A percentile compares a stretch with the other conserved stretches of the same genome.
phyloP scores from a whole-genome alignment of 768 basidiomycete species.

The Tulasnella sp. region DNA sequence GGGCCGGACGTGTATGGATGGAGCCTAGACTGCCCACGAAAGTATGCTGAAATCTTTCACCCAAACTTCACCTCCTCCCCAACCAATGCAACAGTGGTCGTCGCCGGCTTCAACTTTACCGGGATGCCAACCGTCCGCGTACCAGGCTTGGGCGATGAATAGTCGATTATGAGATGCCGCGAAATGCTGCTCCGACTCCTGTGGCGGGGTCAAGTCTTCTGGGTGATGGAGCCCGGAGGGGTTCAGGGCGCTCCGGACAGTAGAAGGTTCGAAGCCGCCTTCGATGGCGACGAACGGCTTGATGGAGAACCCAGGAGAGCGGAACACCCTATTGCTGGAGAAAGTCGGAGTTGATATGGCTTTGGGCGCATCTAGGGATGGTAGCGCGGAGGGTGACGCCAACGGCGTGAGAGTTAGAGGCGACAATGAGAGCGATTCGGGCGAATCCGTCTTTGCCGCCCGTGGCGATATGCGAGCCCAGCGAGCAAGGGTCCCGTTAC shows the following conservation, averaged over 20 bases:
- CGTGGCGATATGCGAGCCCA: constrained; percentile 27
- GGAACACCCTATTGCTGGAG: neutral
- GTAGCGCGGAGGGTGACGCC: neutral
- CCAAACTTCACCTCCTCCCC: constrained; percentile 37
- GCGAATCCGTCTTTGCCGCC: constrained; percentile 30
- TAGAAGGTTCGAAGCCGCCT: constrained; percentile 35
- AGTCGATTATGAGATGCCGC: constrained; percentile 16
- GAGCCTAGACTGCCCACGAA: neutral
- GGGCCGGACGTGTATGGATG: neutral
- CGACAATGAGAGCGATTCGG: constrained; percentile 29
- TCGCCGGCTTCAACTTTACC: constrained; percentile 35
- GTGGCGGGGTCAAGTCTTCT: neutral
- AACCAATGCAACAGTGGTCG: constrained; percentile 37
- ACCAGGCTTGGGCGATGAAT: constrained; percentile 34
- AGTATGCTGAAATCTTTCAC: constrained; percentile 35
- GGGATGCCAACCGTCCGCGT: constrained; percentile 25
- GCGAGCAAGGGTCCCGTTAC: constrained; percentile 31
- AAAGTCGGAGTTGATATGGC: neutral
- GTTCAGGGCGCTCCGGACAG: neutral
- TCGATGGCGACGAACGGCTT: constrained; percentile 32
- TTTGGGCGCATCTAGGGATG: neutral
- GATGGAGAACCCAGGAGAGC: neutral
- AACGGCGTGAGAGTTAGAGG: constrained; percentile 30
- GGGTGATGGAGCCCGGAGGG: neutral
- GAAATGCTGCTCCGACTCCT: neutral